Percentiles rank a stretch among this genome's conserved stretches.
These are phyloP conservation scores for Saccharomyces hybrid DNA, from an alignment of 1,139 yeast species.

Conservation along the genomic window DNA sequence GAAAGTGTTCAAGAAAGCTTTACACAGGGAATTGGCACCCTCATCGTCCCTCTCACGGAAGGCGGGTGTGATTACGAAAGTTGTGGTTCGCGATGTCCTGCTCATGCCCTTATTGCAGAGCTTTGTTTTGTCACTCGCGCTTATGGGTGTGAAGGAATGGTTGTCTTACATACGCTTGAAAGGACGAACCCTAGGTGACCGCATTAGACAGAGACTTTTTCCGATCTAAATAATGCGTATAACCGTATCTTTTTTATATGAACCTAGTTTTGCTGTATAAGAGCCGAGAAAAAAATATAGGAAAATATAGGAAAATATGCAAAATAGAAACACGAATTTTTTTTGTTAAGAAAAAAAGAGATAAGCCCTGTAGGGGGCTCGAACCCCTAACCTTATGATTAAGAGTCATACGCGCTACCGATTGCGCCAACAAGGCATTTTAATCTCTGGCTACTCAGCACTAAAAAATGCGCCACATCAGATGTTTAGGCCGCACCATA, in stretches of 20 bases:
- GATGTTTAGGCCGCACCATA: too few species aligned
- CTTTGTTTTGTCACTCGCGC: conserved; percentile 21
- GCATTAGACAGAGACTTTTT: neutral
- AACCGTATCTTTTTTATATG: neutral
- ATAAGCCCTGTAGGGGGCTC: conserved; percentile 40
- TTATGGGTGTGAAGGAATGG: neutral
- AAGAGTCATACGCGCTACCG: conserved; percentile 43
- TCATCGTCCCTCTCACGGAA: conserved; percentile 25
- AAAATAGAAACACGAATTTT: neutral
- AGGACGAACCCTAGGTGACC: neutral
- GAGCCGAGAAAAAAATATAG: neutral
- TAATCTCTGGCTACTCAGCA: neutral
- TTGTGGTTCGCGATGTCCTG: conserved; percentile 54
- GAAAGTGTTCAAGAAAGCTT: conserved; percentile 3
- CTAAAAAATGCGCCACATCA: neutral
- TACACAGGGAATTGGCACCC: neutral
- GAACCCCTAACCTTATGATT: conserved; percentile 41
- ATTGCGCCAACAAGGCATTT: conserved; percentile 39
- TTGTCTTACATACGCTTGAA: neutral
- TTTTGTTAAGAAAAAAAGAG: conserved; percentile 8
- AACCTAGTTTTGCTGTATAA: neutral
- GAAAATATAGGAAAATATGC: neutral
- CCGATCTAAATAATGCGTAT: neutral
- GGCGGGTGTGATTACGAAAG: conserved; percentile 37
- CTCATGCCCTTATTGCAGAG: conserved; percentile 66